Evolutionary conservation across 768 basidiomycete species (phyloP), one percentile per base, ranked within the genome.

Genomic region (Rhodotorula taiwanensis): DNA sequence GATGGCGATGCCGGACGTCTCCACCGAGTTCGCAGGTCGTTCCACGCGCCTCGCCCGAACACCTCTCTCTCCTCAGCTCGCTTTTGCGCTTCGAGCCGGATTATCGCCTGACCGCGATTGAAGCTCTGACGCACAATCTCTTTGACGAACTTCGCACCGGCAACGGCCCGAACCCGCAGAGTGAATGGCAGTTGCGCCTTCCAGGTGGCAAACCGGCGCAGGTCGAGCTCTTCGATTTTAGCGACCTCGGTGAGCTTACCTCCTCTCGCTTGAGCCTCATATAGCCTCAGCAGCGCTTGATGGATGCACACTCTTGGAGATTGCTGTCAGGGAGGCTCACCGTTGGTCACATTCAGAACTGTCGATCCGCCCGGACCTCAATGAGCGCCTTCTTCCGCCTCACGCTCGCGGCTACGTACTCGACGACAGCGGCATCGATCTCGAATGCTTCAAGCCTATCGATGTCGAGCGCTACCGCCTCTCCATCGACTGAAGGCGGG

Each of bases 131-230:
- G 5, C 63, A 65, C 64, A 84, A 88, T 20, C 92, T 98, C 86
- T 99, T 99, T 76, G 94, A 99, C 75, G 95, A 98, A 77, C 76
- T 98, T 70, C 84, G 90, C 65, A 81, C 90, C 74, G 89, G 88
- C 0, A 86, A 87, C 52, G 42, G 36, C n/a, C 2, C 8, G 18
- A 33, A 36, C 30, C 6, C 9, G 8, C 25, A 41, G 36, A 11
- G 2, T 25, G 15, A 25, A 33, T 53, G 49, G 42, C 21, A 41
- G 14, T 10, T 27, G 11, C 21, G 13, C 6, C 87, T 98, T 88
- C 92, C 93, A 6, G 94, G 92, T 71, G 92, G 94, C 60, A 91
- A 88, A 75, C 87, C 89, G 51, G 89, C 95, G 77, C 91, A 92
- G 2, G 81, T 81, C 11, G 23, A 41, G 41, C 78, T 98, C 69